A percentile compares a stretch with the other conserved stretches of the same genome.
These are phyloP conservation scores for Fusarium avenaceum DNA, from an alignment of 2,329 filamentous ascomycete species.

Conservation along the genomic window DNA sequence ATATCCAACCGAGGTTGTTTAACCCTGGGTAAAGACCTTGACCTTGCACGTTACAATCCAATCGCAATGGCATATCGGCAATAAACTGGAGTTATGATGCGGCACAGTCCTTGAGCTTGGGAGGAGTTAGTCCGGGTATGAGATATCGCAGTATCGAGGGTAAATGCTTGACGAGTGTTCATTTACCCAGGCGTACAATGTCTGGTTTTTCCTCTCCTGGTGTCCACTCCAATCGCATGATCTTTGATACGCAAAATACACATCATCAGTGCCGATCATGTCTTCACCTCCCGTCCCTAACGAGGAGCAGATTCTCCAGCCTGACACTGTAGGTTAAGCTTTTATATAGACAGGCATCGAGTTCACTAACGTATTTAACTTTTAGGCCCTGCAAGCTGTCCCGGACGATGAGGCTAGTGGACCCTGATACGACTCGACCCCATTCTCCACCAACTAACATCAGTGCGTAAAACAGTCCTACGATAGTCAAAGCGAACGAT, in stretches of 20 bases:
- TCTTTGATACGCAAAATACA: not conserved
- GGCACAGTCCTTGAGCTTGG: not conserved
- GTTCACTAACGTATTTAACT: conserved; percentile 11
- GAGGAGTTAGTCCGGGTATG: not conserved
- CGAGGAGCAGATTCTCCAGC: conserved; percentile 12
- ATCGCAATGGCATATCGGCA: not conserved
- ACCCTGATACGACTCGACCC: not conserved
- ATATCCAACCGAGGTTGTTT: conserved; percentile 1
- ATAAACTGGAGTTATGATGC: conserved; percentile 10
- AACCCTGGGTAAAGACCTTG: not conserved
- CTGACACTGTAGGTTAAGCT: conserved; percentile 1
- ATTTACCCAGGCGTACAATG: not conserved
- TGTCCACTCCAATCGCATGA: not conserved
- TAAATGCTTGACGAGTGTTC: conserved; percentile 1
- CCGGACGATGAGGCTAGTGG: conserved; percentile 41
- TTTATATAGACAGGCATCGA: not conserved
- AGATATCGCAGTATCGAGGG: conserved; percentile 8
- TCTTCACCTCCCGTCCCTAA: conserved; percentile 2
- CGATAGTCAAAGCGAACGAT: conserved; percentile 38
- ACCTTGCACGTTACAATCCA: conserved; percentile 9
- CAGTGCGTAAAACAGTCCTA: conserved; percentile 11
- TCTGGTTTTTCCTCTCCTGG: not conserved
- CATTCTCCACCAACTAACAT: conserved; percentile 19
- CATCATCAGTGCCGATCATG: not conserved
- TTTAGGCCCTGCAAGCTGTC: conserved; percentile 27